Evolutionary conservation across 2,329 filamentous ascomycete genomes (phyloP).

Genomic region (Alternaria sp.): DNA sequence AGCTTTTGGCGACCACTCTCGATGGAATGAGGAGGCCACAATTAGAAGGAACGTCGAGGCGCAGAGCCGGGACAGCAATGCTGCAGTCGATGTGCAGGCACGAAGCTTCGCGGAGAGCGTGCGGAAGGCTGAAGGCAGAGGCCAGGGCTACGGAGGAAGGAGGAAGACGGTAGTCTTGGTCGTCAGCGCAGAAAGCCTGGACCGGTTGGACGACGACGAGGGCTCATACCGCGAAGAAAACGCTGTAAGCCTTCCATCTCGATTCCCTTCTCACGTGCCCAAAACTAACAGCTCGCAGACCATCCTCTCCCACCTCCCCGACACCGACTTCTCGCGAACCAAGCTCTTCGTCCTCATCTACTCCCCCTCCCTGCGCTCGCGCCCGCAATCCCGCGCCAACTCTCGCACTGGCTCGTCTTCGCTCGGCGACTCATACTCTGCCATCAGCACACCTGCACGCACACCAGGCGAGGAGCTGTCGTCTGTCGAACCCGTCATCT

Average conservation of each 20-base stretch:
- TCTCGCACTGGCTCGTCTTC: slow-evolving; percentile 55
- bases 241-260: slow-evolving; percentile 66
- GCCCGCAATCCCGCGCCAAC: slow-evolving; percentile 45
- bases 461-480: slow-evolving; percentile 67
- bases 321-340: slow-evolving; percentile 73
- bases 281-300: slow-evolving; percentile 48
- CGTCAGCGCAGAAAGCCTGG: slow-evolving; percentile 76
- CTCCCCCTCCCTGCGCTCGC: slow-evolving; percentile 77
- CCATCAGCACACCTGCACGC: slow-evolving; percentile 74
- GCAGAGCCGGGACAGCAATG: slow-evolving; percentile 43
- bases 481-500: slow-evolving; percentile 49
- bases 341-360: slow-evolving; percentile 91
- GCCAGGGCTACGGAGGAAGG: slow-evolving; percentile 28
- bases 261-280: background rate
- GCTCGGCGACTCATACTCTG: slow-evolving; percentile 84
- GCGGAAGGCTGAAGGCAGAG: slow-evolving; percentile 21
- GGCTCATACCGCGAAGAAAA: slow-evolving; percentile 71
- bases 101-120: slow-evolving; percentile 41
- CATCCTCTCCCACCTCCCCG: slow-evolving; percentile 86
- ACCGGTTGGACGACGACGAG: slow-evolving; percentile 62
- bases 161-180: slow-evolving; percentile 84
- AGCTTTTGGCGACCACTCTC: slow-evolving; percentile 78
- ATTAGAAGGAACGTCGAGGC: slow-evolving; percentile 59
- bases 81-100: slow-evolving; percentile 41
- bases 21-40: slow-evolving; percentile 90